A percentile compares a stretch with the other conserved stretches of the same genome.
phyloP scores from a whole-genome alignment of 306 rosid genomes.

The Astragalus membranaceus region DNA sequence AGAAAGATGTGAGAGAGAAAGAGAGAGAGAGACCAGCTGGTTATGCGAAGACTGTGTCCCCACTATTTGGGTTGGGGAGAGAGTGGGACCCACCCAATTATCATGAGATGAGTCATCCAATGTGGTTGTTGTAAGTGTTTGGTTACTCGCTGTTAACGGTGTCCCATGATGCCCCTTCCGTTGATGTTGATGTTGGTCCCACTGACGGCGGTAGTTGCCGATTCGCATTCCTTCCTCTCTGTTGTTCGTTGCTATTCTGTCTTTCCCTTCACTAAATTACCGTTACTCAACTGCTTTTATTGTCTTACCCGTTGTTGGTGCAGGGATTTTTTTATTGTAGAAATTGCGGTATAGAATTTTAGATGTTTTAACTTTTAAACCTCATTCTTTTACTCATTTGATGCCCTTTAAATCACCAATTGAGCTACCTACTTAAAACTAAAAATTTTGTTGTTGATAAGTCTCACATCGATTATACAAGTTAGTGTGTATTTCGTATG shows the following conservation, averaged over 20 bases:
- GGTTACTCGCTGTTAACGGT: not conserved
- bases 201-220: not conserved
- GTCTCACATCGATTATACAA: too few species aligned
- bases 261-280: not conserved
- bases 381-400: too few species aligned
- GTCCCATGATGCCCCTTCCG: not conserved
- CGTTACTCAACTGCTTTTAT: not conserved
- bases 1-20: slow-evolving; percentile 2
- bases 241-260: not conserved
- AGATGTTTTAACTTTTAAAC: too few species aligned
- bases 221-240: not conserved
- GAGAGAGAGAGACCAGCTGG: slow-evolving; percentile 43
- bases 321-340: not conserved
- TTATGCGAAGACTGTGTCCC: slow-evolving; percentile 45
- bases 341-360: too few species aligned
- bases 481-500: too few species aligned
- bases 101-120: not conserved
- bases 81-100: slow-evolving; percentile 33
- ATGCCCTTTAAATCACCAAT: too few species aligned
- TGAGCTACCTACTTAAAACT: too few species aligned
- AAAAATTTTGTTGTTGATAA: too few species aligned
- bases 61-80: slow-evolving; percentile 11
- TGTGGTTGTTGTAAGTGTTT: not conserved
- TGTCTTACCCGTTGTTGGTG: not conserved
- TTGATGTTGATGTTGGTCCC: slow-evolving; percentile 12